These are phyloP conservation scores for Cairneyella variabilis DNA, from an alignment of 495 filamentous ascomycete species.

Conservation along the genomic window DNA sequence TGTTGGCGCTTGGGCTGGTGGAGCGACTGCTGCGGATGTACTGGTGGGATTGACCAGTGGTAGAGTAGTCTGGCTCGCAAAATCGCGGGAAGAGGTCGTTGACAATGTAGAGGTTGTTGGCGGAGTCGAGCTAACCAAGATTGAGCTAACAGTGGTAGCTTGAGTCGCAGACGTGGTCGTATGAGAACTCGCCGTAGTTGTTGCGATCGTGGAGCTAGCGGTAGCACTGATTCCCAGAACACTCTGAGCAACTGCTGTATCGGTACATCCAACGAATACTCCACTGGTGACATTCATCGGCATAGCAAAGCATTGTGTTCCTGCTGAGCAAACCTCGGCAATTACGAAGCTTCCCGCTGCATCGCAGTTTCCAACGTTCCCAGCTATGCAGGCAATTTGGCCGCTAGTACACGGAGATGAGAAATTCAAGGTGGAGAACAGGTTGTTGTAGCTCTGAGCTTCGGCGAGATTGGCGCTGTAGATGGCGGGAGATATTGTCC, in stretches of 20 bases:
- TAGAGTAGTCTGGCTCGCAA: background rate
- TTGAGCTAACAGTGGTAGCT: background rate
- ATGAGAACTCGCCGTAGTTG: background rate
- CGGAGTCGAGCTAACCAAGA: background rate
- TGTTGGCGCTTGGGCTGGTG: background rate
- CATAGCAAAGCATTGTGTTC: conserved; percentile 21
- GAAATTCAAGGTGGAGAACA: conserved; percentile 23
- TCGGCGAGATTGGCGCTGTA: conserved; percentile 18
- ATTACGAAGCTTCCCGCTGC: conserved; percentile 18
- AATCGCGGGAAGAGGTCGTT: background rate
- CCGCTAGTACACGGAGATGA: conserved; percentile 19
- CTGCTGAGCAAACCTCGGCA: conserved; percentile 12
- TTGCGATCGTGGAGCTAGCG: background rate
- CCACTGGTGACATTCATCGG: conserved; percentile 20
- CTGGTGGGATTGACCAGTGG: background rate
- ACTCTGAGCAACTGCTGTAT: conserved; percentile 11
- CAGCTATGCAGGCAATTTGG: conserved; percentile 22
- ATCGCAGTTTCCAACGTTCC: conserved; percentile 20
- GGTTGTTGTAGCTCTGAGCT: conserved; percentile 26
- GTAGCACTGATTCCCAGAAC: background rate
- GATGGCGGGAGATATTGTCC: conserved; percentile 9
- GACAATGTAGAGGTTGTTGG: background rate
- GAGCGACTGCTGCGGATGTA: no score
- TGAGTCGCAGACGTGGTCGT: background rate
- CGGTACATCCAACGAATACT: conserved; percentile 21